Evolutionary conservation across 768 basidiomycete species (phyloP).

Genomic region (Pleurotus platypus): DNA sequence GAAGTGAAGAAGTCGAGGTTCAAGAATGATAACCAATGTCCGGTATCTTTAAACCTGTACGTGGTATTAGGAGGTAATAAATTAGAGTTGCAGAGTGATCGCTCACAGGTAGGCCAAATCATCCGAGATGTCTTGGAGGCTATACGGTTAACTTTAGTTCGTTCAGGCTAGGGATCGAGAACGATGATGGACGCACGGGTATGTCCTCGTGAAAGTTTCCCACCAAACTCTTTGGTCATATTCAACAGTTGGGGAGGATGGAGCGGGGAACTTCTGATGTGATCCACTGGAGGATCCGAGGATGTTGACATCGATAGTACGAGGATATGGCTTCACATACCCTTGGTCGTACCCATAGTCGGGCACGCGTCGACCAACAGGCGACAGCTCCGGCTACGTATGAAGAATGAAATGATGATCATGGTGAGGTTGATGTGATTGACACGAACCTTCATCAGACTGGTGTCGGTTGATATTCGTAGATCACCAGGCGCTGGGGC

Average conservation of each 20-base stretch:
- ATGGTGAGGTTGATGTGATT: background rate
- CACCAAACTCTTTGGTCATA: conserved; percentile 39
- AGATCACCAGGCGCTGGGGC: conserved; percentile 21
- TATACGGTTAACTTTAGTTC: conserved; percentile 16
- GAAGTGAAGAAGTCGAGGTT: conserved; percentile 52
- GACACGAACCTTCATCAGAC: conserved; percentile 21
- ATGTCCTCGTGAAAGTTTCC: conserved; percentile 33
- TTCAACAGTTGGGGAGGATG: conserved; percentile 29
- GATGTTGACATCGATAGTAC: conserved; percentile 33
- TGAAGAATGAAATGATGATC: conserved; percentile 5
- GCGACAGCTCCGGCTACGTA: conserved; percentile 25
- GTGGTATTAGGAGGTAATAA: background rate
- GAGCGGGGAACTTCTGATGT: conserved; percentile 29
- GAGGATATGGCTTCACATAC: conserved; percentile 34
- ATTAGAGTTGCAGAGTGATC: background rate
- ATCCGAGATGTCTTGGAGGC: conserved; percentile 43
- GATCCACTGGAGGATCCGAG: conserved; percentile 27
- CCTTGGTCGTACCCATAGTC: conserved; percentile 34
- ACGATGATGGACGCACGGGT: conserved; percentile 27
- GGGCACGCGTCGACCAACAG: conserved; percentile 25
- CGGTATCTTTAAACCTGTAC: conserved; percentile 61
- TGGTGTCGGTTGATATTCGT: conserved; percentile 23
- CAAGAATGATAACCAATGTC: conserved; percentile 68
- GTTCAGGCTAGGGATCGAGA: background rate
- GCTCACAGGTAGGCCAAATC: conserved; percentile 54